Base-by-base conservation (phyloP, 1,139 yeast species). In the Suzukiozyma palmioleophila region DNA sequence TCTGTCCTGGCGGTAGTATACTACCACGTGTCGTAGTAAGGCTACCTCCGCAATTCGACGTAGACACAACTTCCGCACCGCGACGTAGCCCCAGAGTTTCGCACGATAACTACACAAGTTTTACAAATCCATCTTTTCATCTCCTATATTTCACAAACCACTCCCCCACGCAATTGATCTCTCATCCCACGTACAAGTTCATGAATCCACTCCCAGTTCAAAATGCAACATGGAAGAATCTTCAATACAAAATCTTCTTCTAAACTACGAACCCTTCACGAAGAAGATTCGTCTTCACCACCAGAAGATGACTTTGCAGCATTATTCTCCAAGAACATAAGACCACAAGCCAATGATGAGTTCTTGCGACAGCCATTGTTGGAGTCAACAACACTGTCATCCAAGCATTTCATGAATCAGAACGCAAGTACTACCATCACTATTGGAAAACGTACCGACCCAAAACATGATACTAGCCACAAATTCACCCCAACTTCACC, bases 371-470 rank as follows among this genome's bases (percentile, higher is more conserved):
- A 33, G 14, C 26, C 36, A 7, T 13, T 33, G 8, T 24, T 26
- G 22, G 36, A 33, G 8, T n/a, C 36, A 13, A 16, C 35, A 1
- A 32, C 9, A n/a, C 39, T 34, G 35, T 25, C 36, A 18, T 32
- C 31, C 28, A 30, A 42, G 26, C 33, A 38, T 13, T 43, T 36
- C 25, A 36, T 44, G 38, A 46, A 43, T 35, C 39, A 41, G 32
- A 46, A 40, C 15, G 30, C 43, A 10, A 49, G 49, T n/a, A 43
- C 40, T 24, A 46, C 52, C 3, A 42, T 47, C 18, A 43, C 47
- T 1, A 48, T 47, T 2, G 42, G 49, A 12, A 42, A 45, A 33
- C 38, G 37, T 27, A 44, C 42, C 28, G 41, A 45, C 27, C 26
- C 37, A 3, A 26, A 35, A 14, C 37, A 35, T 12, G 48, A 44